A percentile compares a stretch with the other conserved stretches of the same genome.
Evolutionary conservation across 179 eudicot species (phyloP).

Genomic region (Beta lomatogona): DNA sequence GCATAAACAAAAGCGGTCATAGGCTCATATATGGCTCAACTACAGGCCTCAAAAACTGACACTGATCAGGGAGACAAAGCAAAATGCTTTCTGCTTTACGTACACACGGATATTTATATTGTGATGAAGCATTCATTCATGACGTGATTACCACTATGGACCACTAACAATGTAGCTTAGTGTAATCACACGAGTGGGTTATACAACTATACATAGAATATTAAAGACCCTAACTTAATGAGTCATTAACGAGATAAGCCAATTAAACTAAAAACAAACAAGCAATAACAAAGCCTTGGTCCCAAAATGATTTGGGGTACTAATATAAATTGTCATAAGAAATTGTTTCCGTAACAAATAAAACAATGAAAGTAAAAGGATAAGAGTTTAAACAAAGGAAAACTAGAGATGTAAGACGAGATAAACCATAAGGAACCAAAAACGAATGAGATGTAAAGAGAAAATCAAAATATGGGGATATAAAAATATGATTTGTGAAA

Average conservation of each 20-base stretch:
- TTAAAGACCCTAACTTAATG: background rate
- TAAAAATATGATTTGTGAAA: no score
- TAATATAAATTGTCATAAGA: no score
- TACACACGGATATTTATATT: conserved; percentile 25
- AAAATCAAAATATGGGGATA: no score
- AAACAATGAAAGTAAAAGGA: no score
- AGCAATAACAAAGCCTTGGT: no score
- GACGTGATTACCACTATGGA: conserved; percentile 22
- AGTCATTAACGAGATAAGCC: background rate
- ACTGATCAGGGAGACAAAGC: conserved; percentile 29
- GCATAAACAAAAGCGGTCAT: conserved; percentile 3
- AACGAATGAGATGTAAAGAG: no score
- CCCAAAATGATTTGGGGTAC: no score
- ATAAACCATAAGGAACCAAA: no score
- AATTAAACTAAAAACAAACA: background rate
- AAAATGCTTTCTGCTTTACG: conserved; percentile 27
- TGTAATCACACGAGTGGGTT: conserved; percentile 19
- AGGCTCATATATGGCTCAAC: conserved; percentile 7
- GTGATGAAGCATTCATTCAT: conserved; percentile 21
- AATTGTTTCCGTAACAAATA: no score
- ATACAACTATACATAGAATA: background rate
- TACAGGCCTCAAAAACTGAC: conserved; percentile 21
- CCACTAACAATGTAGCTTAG: conserved; percentile 19
- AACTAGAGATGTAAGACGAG: no score
- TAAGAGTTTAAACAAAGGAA: no score